These are phyloP conservation scores for Phlebiopsis gigantea DNA, from an alignment of 768 basidiomycete genomes.

Conservation along the genomic window DNA sequence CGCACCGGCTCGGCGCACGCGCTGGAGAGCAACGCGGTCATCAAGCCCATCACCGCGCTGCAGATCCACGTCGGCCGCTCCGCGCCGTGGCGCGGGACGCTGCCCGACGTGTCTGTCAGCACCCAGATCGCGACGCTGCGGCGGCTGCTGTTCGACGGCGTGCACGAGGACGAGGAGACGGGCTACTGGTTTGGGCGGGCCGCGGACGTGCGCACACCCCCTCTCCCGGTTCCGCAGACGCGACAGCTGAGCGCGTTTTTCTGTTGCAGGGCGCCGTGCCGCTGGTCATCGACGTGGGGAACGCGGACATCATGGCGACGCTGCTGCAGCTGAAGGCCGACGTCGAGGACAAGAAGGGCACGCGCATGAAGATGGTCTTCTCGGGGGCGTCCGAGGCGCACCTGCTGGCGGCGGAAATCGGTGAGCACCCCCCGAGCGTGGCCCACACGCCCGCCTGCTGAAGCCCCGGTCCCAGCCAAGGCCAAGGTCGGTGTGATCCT, in stretches of 20 bases:
- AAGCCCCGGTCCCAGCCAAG: too few species aligned
- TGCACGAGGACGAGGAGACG: conserved; percentile 27
- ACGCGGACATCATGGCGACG: conserved; percentile 79
- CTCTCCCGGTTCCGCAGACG: background rate
- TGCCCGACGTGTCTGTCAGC: conserved; percentile 50
- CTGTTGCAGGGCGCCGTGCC: conserved; percentile 57
- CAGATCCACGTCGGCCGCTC: conserved; percentile 34
- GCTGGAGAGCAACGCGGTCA: conserved; percentile 36
- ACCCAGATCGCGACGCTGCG: conserved; percentile 77
- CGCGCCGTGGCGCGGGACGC: conserved; percentile 15
- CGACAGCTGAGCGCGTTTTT: background rate
- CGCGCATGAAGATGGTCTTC: conserved; percentile 51
- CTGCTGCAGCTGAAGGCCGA: conserved; percentile 66
- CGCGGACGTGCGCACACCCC: conserved; percentile 24
- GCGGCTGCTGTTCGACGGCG: conserved; percentile 45
- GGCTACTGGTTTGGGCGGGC: conserved; percentile 33
- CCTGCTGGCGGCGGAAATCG: conserved; percentile 65
- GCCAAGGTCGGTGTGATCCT: conserved; percentile 58
- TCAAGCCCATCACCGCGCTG: conserved; percentile 39
- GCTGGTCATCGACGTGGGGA: conserved; percentile 69
- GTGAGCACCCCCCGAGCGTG: conserved; percentile 25
- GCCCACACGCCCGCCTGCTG: background rate
- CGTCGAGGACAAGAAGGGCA: conserved; percentile 42
- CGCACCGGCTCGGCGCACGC: conserved; percentile 34
- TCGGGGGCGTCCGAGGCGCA: conserved; percentile 64